Percentiles rank a stretch among this genome's conserved stretches.
Evolutionary conservation across 2,329 filamentous ascomycete species (phyloP).

Genomic region (Pseudogymnoascus sp.): DNA sequence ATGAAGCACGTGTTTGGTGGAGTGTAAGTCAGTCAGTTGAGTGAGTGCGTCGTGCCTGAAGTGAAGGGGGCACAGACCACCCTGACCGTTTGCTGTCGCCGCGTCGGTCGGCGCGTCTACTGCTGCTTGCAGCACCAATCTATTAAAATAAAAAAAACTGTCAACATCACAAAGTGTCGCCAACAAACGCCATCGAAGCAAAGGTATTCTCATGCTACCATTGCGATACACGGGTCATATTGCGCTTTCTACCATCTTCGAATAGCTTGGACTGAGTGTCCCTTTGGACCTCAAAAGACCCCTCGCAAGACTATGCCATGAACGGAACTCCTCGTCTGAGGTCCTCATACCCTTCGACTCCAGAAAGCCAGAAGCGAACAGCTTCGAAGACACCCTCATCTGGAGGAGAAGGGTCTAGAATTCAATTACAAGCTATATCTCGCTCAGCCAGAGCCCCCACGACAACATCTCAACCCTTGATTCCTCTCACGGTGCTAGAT

Average conservation of each 20-base stretch:
- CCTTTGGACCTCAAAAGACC: constrained; percentile 1
- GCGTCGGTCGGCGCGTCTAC: constrained; percentile 7
- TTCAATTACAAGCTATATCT: constrained; percentile 27
- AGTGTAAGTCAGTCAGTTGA: background rate
- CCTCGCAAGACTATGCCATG: constrained; percentile 46
- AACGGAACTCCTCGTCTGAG: constrained; percentile 75
- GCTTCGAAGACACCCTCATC: constrained; percentile 29
- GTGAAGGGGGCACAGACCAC: background rate
- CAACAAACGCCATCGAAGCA: constrained; percentile 4
- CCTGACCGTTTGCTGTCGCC: constrained; percentile 1
- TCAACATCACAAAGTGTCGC: constrained; percentile 9
- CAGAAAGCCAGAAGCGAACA: constrained; percentile 43
- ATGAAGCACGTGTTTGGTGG: constrained; percentile 6
- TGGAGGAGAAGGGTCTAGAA: constrained; percentile 19
- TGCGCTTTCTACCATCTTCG: background rate
- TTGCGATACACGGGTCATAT: background rate
- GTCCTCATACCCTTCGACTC: constrained; percentile 76
- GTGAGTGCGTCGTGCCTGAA: background rate
- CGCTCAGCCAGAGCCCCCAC: constrained; percentile 17
- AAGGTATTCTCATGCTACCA: background rate
- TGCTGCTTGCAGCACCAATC: background rate
- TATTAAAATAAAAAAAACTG: background rate
- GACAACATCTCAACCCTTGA: constrained; percentile 51
- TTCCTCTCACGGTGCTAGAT: constrained; percentile 77
- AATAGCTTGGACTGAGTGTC: constrained; percentile 10